phyloP scores from a whole-genome alignment of 305 asterid species.

The Fraxinus sp. region DNA sequence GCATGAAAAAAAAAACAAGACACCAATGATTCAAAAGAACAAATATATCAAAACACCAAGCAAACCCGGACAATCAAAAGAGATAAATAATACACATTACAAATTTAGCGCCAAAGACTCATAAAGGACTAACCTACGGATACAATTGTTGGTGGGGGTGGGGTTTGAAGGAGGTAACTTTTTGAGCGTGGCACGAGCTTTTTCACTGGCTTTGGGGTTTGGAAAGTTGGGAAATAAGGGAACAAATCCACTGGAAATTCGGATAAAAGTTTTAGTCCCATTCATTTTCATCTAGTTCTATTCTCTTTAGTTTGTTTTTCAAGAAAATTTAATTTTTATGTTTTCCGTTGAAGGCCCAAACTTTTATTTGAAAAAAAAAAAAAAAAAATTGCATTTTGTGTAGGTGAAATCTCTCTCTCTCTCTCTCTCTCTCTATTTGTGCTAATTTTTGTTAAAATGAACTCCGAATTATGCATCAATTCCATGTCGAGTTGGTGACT shows the following conservation, averaged over 20 bases:
- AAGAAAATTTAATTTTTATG: too few relatives aligned
- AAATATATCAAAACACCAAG: too few relatives aligned
- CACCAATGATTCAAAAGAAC: too few relatives aligned
- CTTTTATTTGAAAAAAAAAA: not conserved
- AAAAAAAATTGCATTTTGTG: too few relatives aligned
- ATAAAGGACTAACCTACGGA: too few relatives aligned
- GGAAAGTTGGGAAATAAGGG: conserved; percentile 33
- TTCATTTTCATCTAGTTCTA: not conserved
- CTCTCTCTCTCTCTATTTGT: not conserved
- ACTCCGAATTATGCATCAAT: not conserved
- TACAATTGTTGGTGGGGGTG: too few relatives aligned
- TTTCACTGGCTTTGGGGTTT: conserved; percentile 40
- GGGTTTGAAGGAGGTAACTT: not conserved
- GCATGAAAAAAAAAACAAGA: too few relatives aligned
- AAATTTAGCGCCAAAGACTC: too few relatives aligned
- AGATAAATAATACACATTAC: too few relatives aligned
- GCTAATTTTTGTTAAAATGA: not conserved
- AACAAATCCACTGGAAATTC: conserved; percentile 26
- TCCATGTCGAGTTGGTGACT: not conserved
- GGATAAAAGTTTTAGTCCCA: conserved; percentile 25
- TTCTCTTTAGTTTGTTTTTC: not conserved
- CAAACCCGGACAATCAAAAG: too few relatives aligned
- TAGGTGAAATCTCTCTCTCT: not conserved
- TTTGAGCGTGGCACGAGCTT: conserved; percentile 3
- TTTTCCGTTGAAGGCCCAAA: too few relatives aligned